Base-by-base conservation (phyloP, 768 basidiomycete species). In the Mycena maculata region DNA sequence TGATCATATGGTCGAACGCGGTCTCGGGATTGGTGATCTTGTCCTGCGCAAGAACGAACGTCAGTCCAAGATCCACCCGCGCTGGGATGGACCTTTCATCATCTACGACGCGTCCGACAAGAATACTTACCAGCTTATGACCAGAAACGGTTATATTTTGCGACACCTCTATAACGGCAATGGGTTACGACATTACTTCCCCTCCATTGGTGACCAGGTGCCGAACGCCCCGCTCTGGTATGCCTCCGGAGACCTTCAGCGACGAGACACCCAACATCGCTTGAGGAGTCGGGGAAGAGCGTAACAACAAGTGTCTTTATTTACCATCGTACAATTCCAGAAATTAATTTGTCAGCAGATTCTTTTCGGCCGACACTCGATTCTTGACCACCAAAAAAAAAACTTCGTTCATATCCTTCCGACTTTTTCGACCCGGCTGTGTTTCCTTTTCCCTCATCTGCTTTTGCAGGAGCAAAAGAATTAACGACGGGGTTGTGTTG, bases 111-210 rank as follows among this genome's bases (percentile, higher is more conserved):
- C 23, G n/a, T 53, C 71, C 7, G 58, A 68, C 27, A 67, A 67
- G 47, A 74, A 72, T 44, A 74, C 73, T 55, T 72, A 74, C 63
- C 73, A 72, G 64, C 65, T 72, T 15, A 65, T 60, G 54, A 74
- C 73, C 22, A 63, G 68, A 28, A 38, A 47, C 25, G 59, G 67
- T 22, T 68, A 68, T 49, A 57, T 63, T 27, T 36, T 68, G 27
- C 42, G 61, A 42, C 36, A 57, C 50, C 67, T 63, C 52, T 68
- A 68, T 45, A 67, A 67, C 44, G 65, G 65, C 8, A 10, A 1
- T 22, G 39, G 67, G 27, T 16, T 68, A 23, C 48, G 60, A 33
- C 42, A 33, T 23, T 67, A 67, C 28, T 54, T 54, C 39, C 41
- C 49, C 28, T n/a, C 13, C 36, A 28, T 41, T 9, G 53, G 39